Evolutionary conservation across 192 early-diverging fungal species (phyloP).

Genomic region (Coemansia sp.): DNA sequence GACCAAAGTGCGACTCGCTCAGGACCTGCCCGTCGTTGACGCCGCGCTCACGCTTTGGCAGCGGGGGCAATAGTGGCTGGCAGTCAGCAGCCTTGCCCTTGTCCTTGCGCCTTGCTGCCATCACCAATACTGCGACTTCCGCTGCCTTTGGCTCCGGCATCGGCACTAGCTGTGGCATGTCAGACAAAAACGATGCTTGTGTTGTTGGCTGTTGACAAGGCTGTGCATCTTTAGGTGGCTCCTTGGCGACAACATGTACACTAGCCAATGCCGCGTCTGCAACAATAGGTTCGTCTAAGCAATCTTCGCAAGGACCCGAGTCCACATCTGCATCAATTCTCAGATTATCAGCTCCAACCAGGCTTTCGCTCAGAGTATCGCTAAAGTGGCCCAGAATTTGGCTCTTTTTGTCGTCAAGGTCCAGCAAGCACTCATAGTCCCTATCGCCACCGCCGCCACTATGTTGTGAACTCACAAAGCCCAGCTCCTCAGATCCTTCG

Average conservation of each 20-base stretch:
- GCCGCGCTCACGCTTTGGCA: constrained; percentile 1
- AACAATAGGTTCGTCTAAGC: not conserved
- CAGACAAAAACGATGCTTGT: not conserved
- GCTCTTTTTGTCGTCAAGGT: constrained; percentile 8
- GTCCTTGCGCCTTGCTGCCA: constrained; percentile 15
- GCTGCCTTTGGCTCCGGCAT: not conserved
- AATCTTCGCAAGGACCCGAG: not conserved
- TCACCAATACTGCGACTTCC: not conserved
- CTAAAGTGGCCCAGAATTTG: not conserved
- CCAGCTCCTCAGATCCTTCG: not conserved
- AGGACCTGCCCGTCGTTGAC: constrained; percentile 16
- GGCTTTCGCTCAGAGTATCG: not conserved
- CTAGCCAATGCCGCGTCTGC: not conserved
- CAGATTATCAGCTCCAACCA: not conserved
- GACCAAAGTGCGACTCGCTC: constrained; percentile 47
- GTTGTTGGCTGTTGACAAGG: not conserved
- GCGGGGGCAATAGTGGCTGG: not conserved
- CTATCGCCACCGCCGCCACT: not conserved
- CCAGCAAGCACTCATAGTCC: constrained; percentile 44
- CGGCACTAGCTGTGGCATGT: not conserved
- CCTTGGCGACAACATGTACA: not conserved
- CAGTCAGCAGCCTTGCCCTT: constrained; percentile 41
- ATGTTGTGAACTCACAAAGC: not conserved
- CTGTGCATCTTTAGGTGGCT: not conserved
- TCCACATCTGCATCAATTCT: not conserved